Base-by-base conservation (phyloP, 2,329 filamentous ascomycete genomes). In the Aschersonia sp. region DNA sequence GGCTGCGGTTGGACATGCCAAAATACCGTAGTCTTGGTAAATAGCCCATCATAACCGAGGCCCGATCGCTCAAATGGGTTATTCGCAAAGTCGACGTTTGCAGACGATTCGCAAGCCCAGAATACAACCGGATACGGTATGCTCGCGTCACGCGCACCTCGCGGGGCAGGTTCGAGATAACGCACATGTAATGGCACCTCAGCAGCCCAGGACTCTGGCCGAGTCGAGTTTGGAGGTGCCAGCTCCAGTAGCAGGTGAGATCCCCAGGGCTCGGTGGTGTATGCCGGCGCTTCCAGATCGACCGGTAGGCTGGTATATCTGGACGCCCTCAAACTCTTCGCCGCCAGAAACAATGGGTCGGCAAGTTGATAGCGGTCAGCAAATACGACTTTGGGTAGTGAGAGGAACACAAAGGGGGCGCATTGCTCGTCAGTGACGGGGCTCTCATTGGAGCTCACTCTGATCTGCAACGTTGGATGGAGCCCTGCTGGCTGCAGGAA, bases 271-370 rank as follows among this genome's bases (percentile, higher is more conserved):
- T 73, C 60, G 32, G 87, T 74, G 2, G 81, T 78, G 69, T 94
- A 97, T 56, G 83, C 83, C 1, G 90, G 90, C 0, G 87, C 88
- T 67, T 97, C 90, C 47, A 97, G 80, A 55, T 97, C 89, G 6
- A 89, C 85, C 22, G 87, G 85, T 10, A 85, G 76, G 30, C 79
- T 80, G 11, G 87, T 74, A 53, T 83, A 78, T 43, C 74, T 79
- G 41, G 94, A 67, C 2, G 76, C 69, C 2, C 73, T 70, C 22
- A 96, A 73, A 58, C 94, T 87, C 57, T 94, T 87, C 1, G 87
- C 89, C 4, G 78, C 64, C 32, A 94, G 73, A 65, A 94, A 92
- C 5, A 95, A 72, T 0, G 75, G 65, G 60, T 89, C 85, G 30
- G 70, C 72, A 51, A 96, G 75, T 63, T 94, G 87, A 65, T 95